phyloP scores from a whole-genome alignment of 2,329 filamentous ascomycete genomes.

The Furcasterigmium furcatum region DNA sequence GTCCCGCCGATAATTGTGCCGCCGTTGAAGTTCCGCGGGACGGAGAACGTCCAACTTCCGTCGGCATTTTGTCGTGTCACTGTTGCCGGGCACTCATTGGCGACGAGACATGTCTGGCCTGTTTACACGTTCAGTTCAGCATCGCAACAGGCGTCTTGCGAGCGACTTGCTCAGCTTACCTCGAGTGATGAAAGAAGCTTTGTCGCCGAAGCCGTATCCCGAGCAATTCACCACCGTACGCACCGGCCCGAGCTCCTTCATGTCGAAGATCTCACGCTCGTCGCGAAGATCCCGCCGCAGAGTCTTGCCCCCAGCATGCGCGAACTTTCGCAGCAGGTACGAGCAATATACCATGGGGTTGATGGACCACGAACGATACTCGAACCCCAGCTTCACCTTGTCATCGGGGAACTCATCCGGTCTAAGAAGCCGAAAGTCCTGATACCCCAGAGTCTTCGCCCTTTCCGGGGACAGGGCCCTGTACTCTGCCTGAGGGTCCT shows the following conservation, averaged over 20 bases:
- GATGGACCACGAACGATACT: constrained; percentile 52
- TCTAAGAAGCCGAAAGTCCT: constrained; percentile 33
- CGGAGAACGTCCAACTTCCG: constrained; percentile 60
- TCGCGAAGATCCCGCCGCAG: constrained; percentile 29
- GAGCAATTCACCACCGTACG: constrained; percentile 41
- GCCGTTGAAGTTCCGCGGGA: constrained; percentile 58
- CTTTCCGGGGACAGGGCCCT: constrained; percentile 24
- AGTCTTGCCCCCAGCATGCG: constrained; percentile 29
- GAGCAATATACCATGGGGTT: constrained; percentile 52
- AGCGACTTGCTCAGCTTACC: too few relatives aligned
- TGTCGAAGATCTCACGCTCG: constrained; percentile 32
- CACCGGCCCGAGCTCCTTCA: constrained; percentile 20
- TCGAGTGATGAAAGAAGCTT: constrained; percentile 37
- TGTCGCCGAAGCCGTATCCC: constrained; percentile 40
- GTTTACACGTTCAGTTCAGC: neutral
- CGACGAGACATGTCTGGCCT: constrained; percentile 45
- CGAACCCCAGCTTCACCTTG: constrained; percentile 39
- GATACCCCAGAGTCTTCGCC: constrained; percentile 26
- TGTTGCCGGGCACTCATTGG: constrained; percentile 31
- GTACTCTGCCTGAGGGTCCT: constrained; percentile 39
- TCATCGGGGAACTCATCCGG: constrained; percentile 34
- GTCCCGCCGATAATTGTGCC: constrained; percentile 66
- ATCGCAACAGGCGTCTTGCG: too few relatives aligned
- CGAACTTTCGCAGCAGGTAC: constrained; percentile 39
- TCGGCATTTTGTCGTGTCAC: constrained; percentile 61